Base-by-base conservation (phyloP, 352 stramenopile genomes). In the Globisporangium okanoganense region DNA sequence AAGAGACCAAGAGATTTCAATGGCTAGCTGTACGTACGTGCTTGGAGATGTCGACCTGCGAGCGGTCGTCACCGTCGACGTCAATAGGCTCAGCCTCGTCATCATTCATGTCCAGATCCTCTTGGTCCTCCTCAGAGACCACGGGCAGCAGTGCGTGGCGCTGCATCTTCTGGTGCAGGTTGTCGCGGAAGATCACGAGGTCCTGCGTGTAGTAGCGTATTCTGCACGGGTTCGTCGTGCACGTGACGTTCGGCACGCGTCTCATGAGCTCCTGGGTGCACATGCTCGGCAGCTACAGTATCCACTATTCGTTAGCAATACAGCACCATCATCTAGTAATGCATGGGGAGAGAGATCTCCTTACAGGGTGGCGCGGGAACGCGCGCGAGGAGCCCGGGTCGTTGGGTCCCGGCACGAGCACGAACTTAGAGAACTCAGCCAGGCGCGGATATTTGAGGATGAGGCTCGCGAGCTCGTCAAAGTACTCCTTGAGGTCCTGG, bases 161-260 rank as follows among this genome's bases (percentile, higher is more conserved):
- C 27, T 96, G 79, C 71, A 98, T 90, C 56, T 97, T 96, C 70
- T 92, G 82, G 36, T 97, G 84, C 14, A 98, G 67, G 55, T 98
- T 79, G 33, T 98, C 81, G 12, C 93, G 86, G 67, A 97, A 97
- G 14, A 98, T 79, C 7, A 98, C 85, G 38, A 98, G 82, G 58
- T 98, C 93, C 65, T 97, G 87, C 7, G 90, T 96, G 74, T 94
- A 98, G 60, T 94, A 90, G 18, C 91, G 86, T 65, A 98, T 90
- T 45, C 78, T 88, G 68, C 92, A 98, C 5, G 95, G 95, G 61
- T 98, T 98, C 13, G 79, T 97, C 24, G 77, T 87, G 58, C 94
- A 95, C 2, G 67, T 87, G 24, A 95, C 61, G 52, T 95, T 88
- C 5, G 86, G 84, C 38, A 94, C 75, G 49, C 74, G 75, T 2